phyloP scores from a whole-genome alignment of 78 protist genomes.

The Dictyostelium intermedium region DNA sequence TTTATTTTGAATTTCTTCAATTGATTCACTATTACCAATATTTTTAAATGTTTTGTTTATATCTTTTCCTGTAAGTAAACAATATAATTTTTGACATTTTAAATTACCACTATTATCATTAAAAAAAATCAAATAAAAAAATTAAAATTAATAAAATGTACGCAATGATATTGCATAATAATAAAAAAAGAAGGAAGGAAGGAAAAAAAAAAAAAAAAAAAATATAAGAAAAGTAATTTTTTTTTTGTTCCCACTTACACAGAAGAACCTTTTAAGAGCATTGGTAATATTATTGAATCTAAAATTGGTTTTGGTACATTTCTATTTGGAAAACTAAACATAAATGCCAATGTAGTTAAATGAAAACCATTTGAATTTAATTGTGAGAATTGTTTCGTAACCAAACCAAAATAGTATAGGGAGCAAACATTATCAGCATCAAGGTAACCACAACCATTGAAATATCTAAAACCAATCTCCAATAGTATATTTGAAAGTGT shows the following conservation, averaged over 20 bases:
- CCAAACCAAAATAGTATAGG: not conserved
- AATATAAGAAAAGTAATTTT: no score
- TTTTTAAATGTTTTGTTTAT: not conserved
- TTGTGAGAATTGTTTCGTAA: not conserved
- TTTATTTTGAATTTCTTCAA: not conserved
- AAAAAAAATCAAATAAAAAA: no score
- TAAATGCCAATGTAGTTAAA: not conserved
- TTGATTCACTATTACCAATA: not conserved
- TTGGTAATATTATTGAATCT: not conserved
- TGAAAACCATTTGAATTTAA: not conserved
- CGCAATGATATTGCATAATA: not conserved
- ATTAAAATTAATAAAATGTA: not conserved
- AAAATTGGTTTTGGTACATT: not conserved
- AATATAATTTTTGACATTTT: not conserved
- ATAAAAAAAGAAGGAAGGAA: no score
- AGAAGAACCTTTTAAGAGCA: not conserved
- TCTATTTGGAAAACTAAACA: not conserved
- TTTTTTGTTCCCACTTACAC: no score
- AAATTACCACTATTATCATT: not conserved
- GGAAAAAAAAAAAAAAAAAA: no score
- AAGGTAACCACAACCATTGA: not conserved
- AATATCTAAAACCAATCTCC: not conserved
- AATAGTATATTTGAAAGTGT: not conserved
- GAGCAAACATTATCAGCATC: not conserved
- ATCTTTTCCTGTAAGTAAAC: not conserved